Evolutionary conservation across 345 rosid species (phyloP).

Genomic region (Rhodomyrtus tomentosa): DNA sequence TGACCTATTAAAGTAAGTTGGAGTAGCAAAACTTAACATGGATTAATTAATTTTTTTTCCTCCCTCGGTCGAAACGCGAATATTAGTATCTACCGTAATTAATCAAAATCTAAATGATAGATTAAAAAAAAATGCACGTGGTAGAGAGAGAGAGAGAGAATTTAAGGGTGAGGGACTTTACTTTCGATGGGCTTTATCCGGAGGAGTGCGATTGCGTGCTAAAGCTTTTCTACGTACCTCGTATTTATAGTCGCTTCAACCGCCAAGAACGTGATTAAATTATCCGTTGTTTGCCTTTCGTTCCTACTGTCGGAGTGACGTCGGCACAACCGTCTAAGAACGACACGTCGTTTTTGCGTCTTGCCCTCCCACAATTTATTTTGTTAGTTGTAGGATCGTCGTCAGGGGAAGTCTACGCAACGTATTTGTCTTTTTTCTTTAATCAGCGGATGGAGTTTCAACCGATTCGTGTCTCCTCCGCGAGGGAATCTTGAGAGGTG

Average conservation of each 20-base stretch:
- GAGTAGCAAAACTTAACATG: neutral
- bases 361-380: neutral
- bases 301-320: neutral
- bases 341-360: neutral
- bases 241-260: neutral
- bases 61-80: neutral
- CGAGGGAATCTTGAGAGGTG: neutral
- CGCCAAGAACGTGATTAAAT: neutral
- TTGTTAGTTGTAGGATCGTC: neutral
- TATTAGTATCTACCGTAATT: neutral
- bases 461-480: neutral
- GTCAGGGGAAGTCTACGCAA: neutral
- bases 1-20: neutral
- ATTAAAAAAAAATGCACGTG: neutral
- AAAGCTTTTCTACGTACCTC: neutral
- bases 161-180: neutral
- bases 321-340: neutral
- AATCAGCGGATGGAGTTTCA: neutral
- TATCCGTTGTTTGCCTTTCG: neutral
- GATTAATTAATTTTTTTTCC: neutral
- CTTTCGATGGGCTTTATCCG: neutral
- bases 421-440: no score
- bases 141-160: neutral
- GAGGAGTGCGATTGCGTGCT: neutral
- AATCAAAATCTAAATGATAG: neutral